Conservation (phyloP, 73 alveolate genomes). For the Durusdinium trenchii region DNA sequence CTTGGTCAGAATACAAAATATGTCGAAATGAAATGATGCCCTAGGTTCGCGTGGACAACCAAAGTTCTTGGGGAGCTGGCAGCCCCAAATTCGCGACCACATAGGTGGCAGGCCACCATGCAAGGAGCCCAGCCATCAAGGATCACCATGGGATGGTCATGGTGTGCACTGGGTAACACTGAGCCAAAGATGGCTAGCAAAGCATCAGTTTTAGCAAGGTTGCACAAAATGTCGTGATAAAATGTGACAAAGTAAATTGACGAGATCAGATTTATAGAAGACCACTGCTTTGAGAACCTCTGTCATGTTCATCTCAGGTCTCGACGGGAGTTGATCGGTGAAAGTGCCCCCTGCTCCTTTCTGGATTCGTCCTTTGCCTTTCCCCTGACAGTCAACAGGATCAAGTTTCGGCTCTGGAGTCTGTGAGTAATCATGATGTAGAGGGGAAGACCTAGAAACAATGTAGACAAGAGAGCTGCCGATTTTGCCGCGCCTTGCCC, state of each 20-base stretch:
- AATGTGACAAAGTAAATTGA: no score
- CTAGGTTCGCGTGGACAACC: neutral
- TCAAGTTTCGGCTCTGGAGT: no score
- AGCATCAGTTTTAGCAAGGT: no score
- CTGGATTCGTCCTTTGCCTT: slow-evolving; percentile 69
- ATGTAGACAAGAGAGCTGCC: neutral
- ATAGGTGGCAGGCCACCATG: slow-evolving; percentile 96
- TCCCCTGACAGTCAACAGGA: slow-evolving; percentile 28
- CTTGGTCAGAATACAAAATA: neutral
- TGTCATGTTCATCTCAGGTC: neutral
- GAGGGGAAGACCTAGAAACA: neutral
- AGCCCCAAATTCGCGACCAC: slow-evolving; percentile 98
- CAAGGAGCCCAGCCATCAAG: slow-evolving; percentile 43
- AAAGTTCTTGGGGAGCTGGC: slow-evolving; percentile 46
- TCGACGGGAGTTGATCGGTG: slow-evolving; percentile 71
- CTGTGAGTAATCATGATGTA: no score
- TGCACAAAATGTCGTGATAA: no score
- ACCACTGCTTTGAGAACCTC: neutral
- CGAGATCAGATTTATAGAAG: no score
- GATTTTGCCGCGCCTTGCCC: neutral
- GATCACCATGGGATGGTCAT: no score
- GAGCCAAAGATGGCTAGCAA: neutral
- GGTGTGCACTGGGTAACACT: neutral
- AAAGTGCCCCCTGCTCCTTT: slow-evolving; percentile 89
- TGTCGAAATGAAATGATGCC: neutral